Base-by-base conservation (phyloP, 345 rosid species). In the Toxicodendron radicans region DNA sequence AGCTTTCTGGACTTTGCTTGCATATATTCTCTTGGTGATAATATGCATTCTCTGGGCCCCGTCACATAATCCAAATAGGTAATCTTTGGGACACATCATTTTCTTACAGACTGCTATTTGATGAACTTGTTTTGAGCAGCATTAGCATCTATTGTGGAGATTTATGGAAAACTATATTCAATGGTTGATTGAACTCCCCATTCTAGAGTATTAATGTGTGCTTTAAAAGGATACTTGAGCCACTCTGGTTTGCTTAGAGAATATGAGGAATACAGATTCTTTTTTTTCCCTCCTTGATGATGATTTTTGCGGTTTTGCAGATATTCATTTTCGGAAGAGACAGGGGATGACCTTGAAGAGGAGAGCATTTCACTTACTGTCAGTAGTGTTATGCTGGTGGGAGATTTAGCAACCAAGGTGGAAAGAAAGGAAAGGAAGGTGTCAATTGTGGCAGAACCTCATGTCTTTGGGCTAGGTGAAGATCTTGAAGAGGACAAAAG, bases 1-100 rank as follows among this genome's bases (percentile, higher is more conserved):
- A 0, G 90, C 87, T 71, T 84, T 86, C 83, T 86, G 90, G 86
- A 77, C 68, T 70, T 75, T 82, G 74, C 85, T 84, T 56, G 77
- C 87, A 6, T 84, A 71, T 84, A n/a, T 75, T 24, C 83, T 86
- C 66, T 68, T 86, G 84, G 77, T 80, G 33, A 79, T 80, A 41
- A 74, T 86, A 75, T 84, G 87, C 58, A 43, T 83, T 61, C 86
- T 86, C 58, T 84, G 90, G 90, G 83, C 81, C 70, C 87, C 83
- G 23, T 82, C 86, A 8, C 68, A 71, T 27, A 80, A 82, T 68
- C 85, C 85, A 58, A 84, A 82, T 51, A 79, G 87, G 87, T 84
- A 79, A 43, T 68, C 49, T 41, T 41, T 59, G 33, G 24, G 48
- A 65, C 63, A 2, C 57, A 38, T 66, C 33, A 23, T 20, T 35